phyloP scores from a whole-genome alignment of 768 basidiomycete genomes.

The Tricholoma matsutake region DNA sequence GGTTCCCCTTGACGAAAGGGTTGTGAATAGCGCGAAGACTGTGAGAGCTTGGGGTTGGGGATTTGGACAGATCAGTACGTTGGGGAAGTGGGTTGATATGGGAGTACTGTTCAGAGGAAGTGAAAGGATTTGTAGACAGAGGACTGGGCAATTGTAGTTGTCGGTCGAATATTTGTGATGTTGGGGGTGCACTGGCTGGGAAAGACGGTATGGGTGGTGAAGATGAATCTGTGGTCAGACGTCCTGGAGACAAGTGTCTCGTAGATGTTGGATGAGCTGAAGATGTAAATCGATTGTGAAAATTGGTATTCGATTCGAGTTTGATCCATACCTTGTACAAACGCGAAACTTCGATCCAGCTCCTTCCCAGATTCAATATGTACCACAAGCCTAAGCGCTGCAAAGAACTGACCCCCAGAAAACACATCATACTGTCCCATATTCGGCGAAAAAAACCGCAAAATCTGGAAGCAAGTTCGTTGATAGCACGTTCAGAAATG shows the following conservation, averaged over 20 bases:
- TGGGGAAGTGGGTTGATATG: slow-evolving; percentile 12
- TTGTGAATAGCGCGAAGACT: slow-evolving; percentile 30
- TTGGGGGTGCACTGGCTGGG: not conserved
- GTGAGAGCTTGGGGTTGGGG: slow-evolving; percentile 2
- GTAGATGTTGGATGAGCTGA: not conserved
- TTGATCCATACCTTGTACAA: slow-evolving; percentile 62
- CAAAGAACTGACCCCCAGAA: slow-evolving; percentile 74
- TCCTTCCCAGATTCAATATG: slow-evolving; percentile 61
- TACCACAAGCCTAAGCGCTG: slow-evolving; percentile 61
- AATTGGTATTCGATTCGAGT: not conserved
- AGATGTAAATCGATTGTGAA: not conserved
- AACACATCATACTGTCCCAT: slow-evolving; percentile 51
- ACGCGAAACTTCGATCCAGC: slow-evolving; percentile 64
- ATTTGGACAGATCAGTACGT: not conserved
- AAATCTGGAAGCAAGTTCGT: slow-evolving; percentile 42
- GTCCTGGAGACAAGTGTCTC: not conserved
- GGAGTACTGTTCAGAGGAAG: not conserved
- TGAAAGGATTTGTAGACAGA: not conserved
- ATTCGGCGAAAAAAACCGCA: slow-evolving; percentile 59
- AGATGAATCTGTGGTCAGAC: not conserved
- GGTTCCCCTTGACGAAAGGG: slow-evolving; percentile 33
- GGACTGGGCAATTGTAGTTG: not conserved
- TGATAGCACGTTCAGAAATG: not conserved
- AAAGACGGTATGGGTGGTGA: not conserved
- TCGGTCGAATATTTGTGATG: not conserved